Base-by-base conservation (phyloP, 305 asterid genomes). In the Ilex paraguariensis region DNA sequence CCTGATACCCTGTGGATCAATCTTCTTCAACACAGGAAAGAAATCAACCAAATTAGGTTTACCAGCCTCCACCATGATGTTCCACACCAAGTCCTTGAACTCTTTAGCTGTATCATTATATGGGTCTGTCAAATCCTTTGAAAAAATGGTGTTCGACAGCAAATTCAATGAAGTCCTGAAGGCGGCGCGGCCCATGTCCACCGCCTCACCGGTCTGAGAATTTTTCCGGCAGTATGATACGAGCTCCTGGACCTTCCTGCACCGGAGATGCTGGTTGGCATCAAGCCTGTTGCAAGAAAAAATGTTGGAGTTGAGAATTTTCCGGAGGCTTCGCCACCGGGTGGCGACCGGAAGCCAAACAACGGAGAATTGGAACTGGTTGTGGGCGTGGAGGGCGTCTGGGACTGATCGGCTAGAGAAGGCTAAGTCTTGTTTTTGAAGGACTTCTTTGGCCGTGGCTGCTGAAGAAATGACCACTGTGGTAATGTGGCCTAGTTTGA, bases 1-100 rank as follows among this genome's bases (percentile, higher is more conserved):
- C 7, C 92, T 76, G 57, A 85, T 71, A 6, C 89, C 87, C 11
- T 68, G 87, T 0, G 93, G 93, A 31, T 85, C 93, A 1, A 82
- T 0, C 48, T 55, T 74, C 13, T 50, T 40, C 3, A 85, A 70
- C 13, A 69, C 33, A 0, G 85, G 89, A 42, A 76, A 82, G 68
- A 72, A 82, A 73, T 85, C 93, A 15, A 75, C 93, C 52, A 77
- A 60, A 54, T 85, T 85, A 3, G 89, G 89, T 65, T 67, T 78
- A 2, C 87, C 89, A 6, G 75, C 79, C 46, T 75, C 86, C 17
- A 44, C 61, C 86, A 76, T 75, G 54, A 84, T 62, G 5, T 54
- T 62, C 66, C 82, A 59, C 52, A 82, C 82, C 1, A 73, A 55
- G 6, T 79, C 86, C 79, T 72, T 85, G 65, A 82, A 82, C 60